Conservation (phyloP, 2,329 filamentous ascomycete species). For the Ceratocystiopsis brevicomis region DNA sequence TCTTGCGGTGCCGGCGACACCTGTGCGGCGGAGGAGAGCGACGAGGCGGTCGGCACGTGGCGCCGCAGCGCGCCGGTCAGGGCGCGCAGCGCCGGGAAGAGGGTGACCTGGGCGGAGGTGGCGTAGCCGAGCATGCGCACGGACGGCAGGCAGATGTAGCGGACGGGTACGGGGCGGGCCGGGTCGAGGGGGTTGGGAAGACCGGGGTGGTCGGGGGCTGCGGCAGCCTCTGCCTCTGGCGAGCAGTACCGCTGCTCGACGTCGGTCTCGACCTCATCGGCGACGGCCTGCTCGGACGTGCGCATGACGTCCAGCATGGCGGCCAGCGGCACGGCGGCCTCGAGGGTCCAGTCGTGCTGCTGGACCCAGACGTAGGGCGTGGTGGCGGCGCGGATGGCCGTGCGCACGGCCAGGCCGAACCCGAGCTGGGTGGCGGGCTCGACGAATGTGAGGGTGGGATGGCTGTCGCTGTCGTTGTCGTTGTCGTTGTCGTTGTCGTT, state of each 20-base stretch:
- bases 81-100: conserved; percentile 22
- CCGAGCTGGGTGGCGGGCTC: conserved; percentile 28
- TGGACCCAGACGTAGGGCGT: conserved; percentile 38
- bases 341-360: conserved; percentile 36
- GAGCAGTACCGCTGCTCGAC: background rate
- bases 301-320: conserved; percentile 28
- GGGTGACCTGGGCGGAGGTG: conserved; percentile 24
- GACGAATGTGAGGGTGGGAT: conserved; percentile 26
- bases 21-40: background rate
- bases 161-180: conserved; percentile 19
- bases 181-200: background rate
- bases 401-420: conserved; percentile 34
- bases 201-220: too few relatives aligned
- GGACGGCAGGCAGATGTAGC: conserved; percentile 34
- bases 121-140: conserved; percentile 33
- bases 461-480: background rate
- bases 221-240: too few relatives aligned
- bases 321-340: conserved; percentile 24
- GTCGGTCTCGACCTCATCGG: background rate
- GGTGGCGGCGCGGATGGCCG: conserved; percentile 24
- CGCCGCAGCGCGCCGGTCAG: conserved; percentile 24
- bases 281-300: conserved; percentile 9
- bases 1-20: background rate
- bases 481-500: too few relatives aligned
- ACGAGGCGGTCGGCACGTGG: conserved; percentile 16